These are phyloP conservation scores for Eimeria necatrix DNA, from an alignment of 169 alveolate species.

Conservation along the genomic window DNA sequence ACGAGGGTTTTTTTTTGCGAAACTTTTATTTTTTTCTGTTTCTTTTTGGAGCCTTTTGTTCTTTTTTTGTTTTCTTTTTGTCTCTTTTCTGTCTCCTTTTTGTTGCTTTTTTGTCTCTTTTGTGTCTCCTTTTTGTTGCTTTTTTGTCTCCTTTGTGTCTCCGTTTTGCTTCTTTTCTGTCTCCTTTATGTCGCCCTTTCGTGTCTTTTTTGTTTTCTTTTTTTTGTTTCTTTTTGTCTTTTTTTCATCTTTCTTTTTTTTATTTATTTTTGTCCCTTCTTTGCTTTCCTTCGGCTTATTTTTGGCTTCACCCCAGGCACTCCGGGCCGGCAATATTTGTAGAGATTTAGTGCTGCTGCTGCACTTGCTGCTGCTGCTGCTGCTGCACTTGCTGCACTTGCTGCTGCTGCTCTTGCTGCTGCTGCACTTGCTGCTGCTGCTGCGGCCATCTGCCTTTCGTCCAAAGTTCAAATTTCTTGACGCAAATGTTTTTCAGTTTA, in stretches of 20 bases:
- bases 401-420: too few species aligned
- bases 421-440: too few species aligned
- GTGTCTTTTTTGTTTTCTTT: neutral
- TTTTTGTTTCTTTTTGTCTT: neutral
- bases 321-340: neutral
- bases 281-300: neutral
- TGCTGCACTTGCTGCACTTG: too few species aligned
- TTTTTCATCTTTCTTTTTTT: neutral
- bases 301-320: too few species aligned
- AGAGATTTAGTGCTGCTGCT: too few species aligned
- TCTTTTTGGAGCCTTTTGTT: too few species aligned
- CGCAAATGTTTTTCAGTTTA: too few species aligned
- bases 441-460: too few species aligned
- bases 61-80: neutral
- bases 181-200: neutral
- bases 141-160: too few species aligned
- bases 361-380: too few species aligned
- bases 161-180: neutral
- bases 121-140: neutral
- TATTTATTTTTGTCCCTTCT: neutral
- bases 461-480: too few species aligned
- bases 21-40: too few species aligned
- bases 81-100: neutral
- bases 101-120: neutral
- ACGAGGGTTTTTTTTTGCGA: neutral